Conservation (phyloP, 108 stramenopile species). For the Conticribra weissflogii region DNA sequence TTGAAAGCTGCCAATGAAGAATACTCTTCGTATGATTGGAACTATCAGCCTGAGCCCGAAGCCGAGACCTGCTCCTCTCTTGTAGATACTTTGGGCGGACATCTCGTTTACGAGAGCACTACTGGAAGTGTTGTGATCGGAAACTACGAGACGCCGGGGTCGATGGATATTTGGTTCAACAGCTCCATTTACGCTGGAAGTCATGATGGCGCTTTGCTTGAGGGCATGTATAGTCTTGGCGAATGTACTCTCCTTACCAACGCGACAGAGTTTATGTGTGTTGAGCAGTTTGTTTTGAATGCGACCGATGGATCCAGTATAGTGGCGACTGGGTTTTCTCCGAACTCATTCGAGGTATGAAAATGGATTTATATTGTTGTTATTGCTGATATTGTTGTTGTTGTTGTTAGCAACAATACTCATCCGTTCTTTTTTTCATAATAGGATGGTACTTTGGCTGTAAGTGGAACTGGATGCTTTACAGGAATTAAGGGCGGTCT, state of each 20-base stretch:
- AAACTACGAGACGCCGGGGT: background rate
- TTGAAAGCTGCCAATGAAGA: background rate
- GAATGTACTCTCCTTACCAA: background rate
- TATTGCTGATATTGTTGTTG: background rate
- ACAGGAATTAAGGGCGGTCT: background rate
- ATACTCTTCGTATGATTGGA: background rate
- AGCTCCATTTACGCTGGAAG: background rate
- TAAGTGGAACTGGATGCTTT: background rate
- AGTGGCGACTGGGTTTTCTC: background rate
- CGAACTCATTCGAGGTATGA: background rate
- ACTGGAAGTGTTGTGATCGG: background rate
- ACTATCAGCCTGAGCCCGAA: background rate
- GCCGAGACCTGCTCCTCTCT: background rate
- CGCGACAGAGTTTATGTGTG: background rate
- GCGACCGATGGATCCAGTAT: background rate
- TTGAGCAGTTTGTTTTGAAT: background rate
- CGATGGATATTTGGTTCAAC: background rate
- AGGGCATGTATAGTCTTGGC: background rate
- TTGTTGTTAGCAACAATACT: background rate
- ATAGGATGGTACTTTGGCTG: background rate
- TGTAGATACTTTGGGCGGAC: background rate
- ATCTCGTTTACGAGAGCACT: background rate
- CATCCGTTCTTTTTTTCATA: background rate
- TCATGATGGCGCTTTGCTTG: background rate
- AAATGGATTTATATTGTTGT: background rate